Evolutionary conservation across 2,329 filamentous ascomycete species (phyloP), one percentile per base, ranked within the genome.

Genomic region (Waltergamsia citrina): DNA sequence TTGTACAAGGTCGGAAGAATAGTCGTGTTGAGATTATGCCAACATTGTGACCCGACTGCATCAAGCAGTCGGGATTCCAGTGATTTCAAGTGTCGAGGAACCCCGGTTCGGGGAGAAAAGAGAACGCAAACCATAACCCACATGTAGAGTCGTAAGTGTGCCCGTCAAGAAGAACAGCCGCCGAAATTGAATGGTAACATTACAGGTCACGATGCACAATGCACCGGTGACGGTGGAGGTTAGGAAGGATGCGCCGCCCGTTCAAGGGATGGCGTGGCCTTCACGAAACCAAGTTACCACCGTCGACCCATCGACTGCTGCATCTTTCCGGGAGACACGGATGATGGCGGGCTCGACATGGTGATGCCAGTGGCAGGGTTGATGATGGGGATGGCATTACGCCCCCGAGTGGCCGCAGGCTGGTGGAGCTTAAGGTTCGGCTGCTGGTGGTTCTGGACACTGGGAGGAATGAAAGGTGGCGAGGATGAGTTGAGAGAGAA

Each of bases 341-440:
- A 79, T 27, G 81, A 81, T 18, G 90, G 86, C 46, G 90, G 90
- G 65, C 86, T 94, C 37, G 86, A 80, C 68, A 95, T 81, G 52
- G 78, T 75, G 57, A 87, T 78, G 52, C 92, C 87, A 37, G 90
- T 95, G 47, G 76, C 84, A 35, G 92, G 92, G 69, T 98, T 94
- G 62, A 96, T 85, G 57, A 98, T 98, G 39, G 90, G 90, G 46
- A 96, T 96, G 52, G 92, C 86, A 59, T 95, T 96, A 60, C 87
- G 85, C 38, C 82, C 78, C 47, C 92, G 85, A 43, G 88, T 85
- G 41, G 88, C 85, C 41, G 88, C 73, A 40, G 88, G 86, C 67
- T 95, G 90, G 62, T 94, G 86, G 42, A 93, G 70, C 66, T 94
- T 95, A 48, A 90, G 49, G 69, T 60, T 77, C 17, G 63, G 60